phyloP scores from a whole-genome alignment of 768 basidiomycete species.

The Psilocybe tampanensis region DNA sequence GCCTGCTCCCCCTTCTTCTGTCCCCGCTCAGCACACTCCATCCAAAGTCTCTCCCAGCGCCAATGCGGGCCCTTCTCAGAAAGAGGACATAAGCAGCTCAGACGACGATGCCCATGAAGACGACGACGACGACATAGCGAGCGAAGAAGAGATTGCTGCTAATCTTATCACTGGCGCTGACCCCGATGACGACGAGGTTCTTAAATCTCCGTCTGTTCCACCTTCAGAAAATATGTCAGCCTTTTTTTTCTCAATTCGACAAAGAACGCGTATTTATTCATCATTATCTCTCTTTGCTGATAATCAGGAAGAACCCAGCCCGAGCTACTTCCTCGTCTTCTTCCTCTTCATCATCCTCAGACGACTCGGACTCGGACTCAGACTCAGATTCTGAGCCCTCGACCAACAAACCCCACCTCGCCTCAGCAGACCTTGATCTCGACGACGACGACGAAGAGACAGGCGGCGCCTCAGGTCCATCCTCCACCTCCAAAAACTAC shows the following conservation, averaged over 20 bases:
- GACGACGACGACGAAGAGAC: slow-evolving; percentile 57
- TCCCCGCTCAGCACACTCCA: not conserved
- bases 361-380: slow-evolving; percentile 34
- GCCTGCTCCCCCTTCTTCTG: slow-evolving; percentile 9
- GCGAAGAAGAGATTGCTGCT: slow-evolving; percentile 78
- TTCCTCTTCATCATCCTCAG: slow-evolving; percentile 16
- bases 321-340: no score
- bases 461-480: slow-evolving; percentile 31
- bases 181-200: slow-evolving; percentile 41
- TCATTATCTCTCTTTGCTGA: slow-evolving; percentile 6
- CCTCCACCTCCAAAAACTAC: slow-evolving; percentile 41
- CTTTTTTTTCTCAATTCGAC: no score
- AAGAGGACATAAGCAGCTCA: slow-evolving; percentile 53
- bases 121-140: slow-evolving; percentile 58
- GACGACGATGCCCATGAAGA: slow-evolving; percentile 29
- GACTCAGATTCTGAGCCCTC: slow-evolving; percentile 40
- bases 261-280: slow-evolving; percentile 3
- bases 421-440: slow-evolving; percentile 20
- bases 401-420: slow-evolving; percentile 4
- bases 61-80: slow-evolving; percentile 18
- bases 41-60: not conserved
- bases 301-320: no score
- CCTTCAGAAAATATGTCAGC: slow-evolving; percentile 12
- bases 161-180: slow-evolving; percentile 41
- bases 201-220: slow-evolving; percentile 19